A percentile compares a stretch with the other conserved stretches of the same genome.
Conservation (phyloP, 2,329 filamentous ascomycete genomes). For the Ascosphaera apis region DNA sequence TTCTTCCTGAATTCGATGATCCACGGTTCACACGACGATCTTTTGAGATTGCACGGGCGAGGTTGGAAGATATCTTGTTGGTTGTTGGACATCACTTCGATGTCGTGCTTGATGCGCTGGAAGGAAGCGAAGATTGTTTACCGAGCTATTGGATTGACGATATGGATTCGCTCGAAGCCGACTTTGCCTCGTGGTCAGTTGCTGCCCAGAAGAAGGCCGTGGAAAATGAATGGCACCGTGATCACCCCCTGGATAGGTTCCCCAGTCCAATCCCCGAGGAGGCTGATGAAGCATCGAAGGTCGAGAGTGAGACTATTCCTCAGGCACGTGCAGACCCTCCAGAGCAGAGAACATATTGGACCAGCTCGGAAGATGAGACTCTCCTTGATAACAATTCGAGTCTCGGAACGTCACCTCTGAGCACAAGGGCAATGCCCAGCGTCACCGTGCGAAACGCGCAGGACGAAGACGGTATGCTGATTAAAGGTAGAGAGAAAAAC, state of each 20-base stretch:
- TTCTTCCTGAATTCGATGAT: conserved; percentile 10
- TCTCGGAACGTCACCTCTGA: not conserved
- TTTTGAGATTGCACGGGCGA: conserved; percentile 23
- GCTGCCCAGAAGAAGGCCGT: conserved; percentile 52
- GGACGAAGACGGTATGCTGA: not conserved
- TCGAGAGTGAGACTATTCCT: not conserved
- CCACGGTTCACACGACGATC: conserved; percentile 13
- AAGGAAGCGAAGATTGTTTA: conserved; percentile 61
- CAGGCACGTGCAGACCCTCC: not conserved
- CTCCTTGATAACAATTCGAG: not conserved
- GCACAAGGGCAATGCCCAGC: not conserved
- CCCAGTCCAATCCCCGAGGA: not conserved
- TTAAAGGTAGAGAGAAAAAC: not conserved
- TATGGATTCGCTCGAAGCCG: conserved; percentile 56
- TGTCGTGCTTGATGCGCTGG: conserved; percentile 63
- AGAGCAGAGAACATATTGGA: not conserved
- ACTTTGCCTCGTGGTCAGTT: conserved; percentile 61
- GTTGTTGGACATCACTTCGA: conserved; percentile 54
- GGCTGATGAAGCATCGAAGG: not conserved
- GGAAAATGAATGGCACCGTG: conserved; percentile 32
- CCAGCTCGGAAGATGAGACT: conserved; percentile 1
- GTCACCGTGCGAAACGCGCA: not conserved
- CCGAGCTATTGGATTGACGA: conserved; percentile 73
- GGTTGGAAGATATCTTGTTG: conserved; percentile 46
- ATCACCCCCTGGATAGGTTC: not conserved